Percentiles rank a stretch among this genome's conserved stretches.
phyloP scores from a whole-genome alignment of 1,139 yeast genomes.

The Nakaseomyces bracarensis region DNA sequence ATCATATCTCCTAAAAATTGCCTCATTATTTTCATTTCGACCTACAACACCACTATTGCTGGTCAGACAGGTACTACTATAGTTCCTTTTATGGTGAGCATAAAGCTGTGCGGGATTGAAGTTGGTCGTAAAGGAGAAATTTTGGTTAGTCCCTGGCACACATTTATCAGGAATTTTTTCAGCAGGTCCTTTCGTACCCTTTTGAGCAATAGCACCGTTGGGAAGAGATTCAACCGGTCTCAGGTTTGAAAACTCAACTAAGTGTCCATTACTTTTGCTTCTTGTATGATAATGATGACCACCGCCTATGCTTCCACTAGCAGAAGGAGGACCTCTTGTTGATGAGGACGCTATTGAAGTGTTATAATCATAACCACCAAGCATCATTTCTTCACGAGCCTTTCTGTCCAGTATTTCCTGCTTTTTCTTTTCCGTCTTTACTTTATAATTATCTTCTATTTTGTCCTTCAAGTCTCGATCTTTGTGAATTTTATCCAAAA shows the following conservation, averaged over 20 bases:
- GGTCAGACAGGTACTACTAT: constrained; percentile 31
- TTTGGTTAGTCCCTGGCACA: neutral
- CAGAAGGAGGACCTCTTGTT: neutral
- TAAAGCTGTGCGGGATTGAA: constrained; percentile 22
- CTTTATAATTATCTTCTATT: constrained; percentile 22
- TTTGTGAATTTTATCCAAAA: constrained; percentile 47
- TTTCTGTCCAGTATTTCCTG: constrained; percentile 10
- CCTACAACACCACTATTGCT: constrained; percentile 33
- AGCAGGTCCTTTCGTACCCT: neutral
- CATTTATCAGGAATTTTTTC: neutral
- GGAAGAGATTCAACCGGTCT: constrained; percentile 20
- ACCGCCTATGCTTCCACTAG: constrained; percentile 3
- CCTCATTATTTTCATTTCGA: constrained; percentile 33
- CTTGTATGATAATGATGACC: constrained; percentile 28
- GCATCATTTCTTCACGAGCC: constrained; percentile 1
- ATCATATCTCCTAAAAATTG: constrained; percentile 64
- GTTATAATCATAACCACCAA: neutral
- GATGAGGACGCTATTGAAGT: constrained; percentile 7
- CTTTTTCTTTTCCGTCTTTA: constrained; percentile 14
- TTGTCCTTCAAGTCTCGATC: constrained; percentile 30
- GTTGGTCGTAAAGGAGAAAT: constrained; percentile 7
- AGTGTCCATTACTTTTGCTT: constrained; percentile 27
- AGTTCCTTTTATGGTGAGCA: constrained; percentile 32
- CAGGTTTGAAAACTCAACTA: constrained; percentile 17
- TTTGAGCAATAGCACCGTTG: neutral